Conservation (phyloP, 2,329 filamentous ascomycete species). For the Fusarium buxicola region DNA sequence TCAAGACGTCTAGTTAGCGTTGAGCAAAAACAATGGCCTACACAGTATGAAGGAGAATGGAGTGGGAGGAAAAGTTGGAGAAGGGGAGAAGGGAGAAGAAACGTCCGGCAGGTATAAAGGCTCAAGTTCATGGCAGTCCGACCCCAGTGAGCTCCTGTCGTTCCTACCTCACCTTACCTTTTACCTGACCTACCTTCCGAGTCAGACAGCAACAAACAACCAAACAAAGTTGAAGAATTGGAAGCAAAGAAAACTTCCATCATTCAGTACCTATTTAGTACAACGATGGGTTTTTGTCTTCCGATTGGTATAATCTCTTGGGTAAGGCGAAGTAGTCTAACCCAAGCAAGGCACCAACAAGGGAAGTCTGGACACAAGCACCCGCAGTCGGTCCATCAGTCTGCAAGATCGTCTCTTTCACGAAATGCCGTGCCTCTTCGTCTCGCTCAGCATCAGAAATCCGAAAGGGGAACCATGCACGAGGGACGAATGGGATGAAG, state of each 20-base stretch:
- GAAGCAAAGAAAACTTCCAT: constrained; percentile 13
- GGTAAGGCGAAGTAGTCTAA: constrained; percentile 10
- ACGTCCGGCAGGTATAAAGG: constrained; percentile 7
- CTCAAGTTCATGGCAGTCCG: constrained; percentile 6
- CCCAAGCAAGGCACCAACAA: constrained; percentile 6
- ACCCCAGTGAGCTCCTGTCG: constrained; percentile 2
- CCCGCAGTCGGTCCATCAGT: not conserved
- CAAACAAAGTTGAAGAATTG: not conserved
- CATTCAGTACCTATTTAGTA: constrained; percentile 8
- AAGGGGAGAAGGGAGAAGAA: not conserved
- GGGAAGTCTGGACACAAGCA: constrained; percentile 3
- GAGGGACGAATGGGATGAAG: constrained; percentile 11
- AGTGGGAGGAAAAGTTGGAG: not conserved
- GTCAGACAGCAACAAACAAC: constrained; percentile 16
- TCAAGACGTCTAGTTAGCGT: constrained; percentile 11
- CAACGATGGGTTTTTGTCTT: constrained; percentile 4
- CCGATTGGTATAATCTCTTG: constrained; percentile 3
- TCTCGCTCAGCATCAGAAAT: constrained; percentile 6
- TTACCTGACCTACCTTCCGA: constrained; percentile 12
- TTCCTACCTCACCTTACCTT: constrained; percentile 2
- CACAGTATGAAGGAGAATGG: constrained; percentile 3
- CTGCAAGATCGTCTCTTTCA: not conserved
- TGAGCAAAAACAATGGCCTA: not conserved
- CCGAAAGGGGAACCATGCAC: constrained; percentile 16
- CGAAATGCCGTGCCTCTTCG: constrained; percentile 9